These are phyloP conservation scores for Knoxia roxburghii DNA, from an alignment of 257 asterid genomes.

Conservation along the genomic window DNA sequence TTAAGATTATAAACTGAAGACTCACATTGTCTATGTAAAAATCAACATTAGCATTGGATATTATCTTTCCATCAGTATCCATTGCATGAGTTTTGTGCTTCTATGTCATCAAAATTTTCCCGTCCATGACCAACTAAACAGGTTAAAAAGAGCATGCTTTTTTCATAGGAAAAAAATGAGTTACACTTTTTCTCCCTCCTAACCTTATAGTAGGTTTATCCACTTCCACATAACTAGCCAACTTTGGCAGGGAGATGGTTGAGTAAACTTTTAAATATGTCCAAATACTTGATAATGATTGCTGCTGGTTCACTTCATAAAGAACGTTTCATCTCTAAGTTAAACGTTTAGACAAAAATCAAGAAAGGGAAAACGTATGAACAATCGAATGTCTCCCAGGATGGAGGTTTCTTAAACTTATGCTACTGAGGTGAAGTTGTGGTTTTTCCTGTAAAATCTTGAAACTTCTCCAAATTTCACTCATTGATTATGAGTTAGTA, in stretches of 20 bases:
- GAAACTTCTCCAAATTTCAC: too few species aligned
- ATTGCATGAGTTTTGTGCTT: constrained; percentile 93
- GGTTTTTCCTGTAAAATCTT: too few species aligned
- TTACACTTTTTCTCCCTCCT: background rate
- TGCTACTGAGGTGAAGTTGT: too few species aligned
- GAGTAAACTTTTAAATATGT: constrained; percentile 83
- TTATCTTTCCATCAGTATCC: constrained; percentile 61
- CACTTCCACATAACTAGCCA: constrained; percentile 75
- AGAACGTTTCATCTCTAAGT: constrained; percentile 77
- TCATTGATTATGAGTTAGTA: too few species aligned
- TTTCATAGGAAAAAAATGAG: background rate
- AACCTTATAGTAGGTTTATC: constrained; percentile 89
- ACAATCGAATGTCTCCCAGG: too few species aligned
- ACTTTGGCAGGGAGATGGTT: constrained; percentile 73
- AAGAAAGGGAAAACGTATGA: too few species aligned
- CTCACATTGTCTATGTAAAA: constrained; percentile 88
- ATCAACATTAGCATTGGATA: constrained; percentile 76
- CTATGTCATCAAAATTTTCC: constrained; percentile 90
- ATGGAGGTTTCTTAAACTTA: too few species aligned
- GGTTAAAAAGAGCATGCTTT: constrained; percentile 6
- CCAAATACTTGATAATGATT: constrained; percentile 67
- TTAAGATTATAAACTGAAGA: background rate
- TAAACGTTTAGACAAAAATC: constrained; percentile 80
- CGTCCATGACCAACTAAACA: constrained; percentile 22
- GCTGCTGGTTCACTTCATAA: constrained; percentile 95